phyloP scores from a whole-genome alignment of 2,329 filamentous ascomycete species.

The Amesomyces nigricolor region DNA sequence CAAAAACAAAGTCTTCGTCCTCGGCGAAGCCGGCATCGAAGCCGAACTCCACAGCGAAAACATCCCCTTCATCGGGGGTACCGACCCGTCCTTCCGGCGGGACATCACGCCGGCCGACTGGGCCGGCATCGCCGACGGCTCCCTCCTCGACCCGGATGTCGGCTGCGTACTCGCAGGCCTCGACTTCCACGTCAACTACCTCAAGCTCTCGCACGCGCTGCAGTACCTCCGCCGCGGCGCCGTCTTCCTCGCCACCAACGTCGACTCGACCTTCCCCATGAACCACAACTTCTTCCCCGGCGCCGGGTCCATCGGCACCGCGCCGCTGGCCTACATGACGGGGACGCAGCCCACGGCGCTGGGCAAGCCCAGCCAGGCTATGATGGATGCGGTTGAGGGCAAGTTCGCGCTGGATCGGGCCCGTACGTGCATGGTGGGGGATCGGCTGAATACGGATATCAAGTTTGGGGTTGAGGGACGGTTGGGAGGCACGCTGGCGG shows the following conservation, averaged over 20 bases:
- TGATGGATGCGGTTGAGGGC: slow-evolving; percentile 98
- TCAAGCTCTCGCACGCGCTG: slow-evolving; percentile 78
- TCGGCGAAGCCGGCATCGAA: slow-evolving; percentile 89
- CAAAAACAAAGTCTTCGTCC: slow-evolving; percentile 89
- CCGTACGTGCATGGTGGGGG: slow-evolving; percentile 91
- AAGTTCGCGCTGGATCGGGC: slow-evolving; percentile 84
- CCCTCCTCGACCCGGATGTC: slow-evolving; percentile 77
- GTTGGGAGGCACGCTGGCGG: slow-evolving; percentile 83
- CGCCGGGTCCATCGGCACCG: slow-evolving; percentile 71
- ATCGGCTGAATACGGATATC: slow-evolving; percentile 92
- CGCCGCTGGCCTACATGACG: slow-evolving; percentile 67
- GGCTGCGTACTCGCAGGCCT: slow-evolving; percentile 84
- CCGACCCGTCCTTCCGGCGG: slow-evolving; percentile 69
- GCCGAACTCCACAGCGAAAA: slow-evolving; percentile 77
- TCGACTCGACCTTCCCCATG: slow-evolving; percentile 82
- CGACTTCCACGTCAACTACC: slow-evolving; percentile 92
- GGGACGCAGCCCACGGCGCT: slow-evolving; percentile 66
- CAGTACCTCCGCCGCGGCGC: slow-evolving; percentile 82
- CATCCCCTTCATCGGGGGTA: slow-evolving; percentile 77
- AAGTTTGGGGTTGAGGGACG: slow-evolving; percentile 88
- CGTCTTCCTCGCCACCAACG: slow-evolving; percentile 86
- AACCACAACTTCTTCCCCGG: slow-evolving; percentile 82
- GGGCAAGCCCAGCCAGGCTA: slow-evolving; percentile 94
- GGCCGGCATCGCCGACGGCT: slow-evolving; percentile 66
- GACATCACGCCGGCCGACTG: slow-evolving; percentile 81